phyloP scores from a whole-genome alignment of 139 green algal species.

The Chlorella vulgaris region DNA sequence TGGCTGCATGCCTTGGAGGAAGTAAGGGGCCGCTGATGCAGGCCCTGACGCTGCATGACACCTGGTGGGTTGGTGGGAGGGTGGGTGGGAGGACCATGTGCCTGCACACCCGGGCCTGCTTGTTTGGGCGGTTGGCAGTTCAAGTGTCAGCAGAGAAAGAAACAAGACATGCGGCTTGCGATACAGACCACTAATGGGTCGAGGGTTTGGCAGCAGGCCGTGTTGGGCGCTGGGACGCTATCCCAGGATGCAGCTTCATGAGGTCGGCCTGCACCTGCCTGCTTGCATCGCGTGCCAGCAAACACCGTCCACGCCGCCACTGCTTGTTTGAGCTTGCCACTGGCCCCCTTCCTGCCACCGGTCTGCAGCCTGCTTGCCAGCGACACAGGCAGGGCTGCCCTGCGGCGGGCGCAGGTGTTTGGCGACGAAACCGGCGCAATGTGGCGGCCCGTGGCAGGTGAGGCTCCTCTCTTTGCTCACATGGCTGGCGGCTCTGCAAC shows the following conservation, averaged over 20 bases:
- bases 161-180: too few species aligned
- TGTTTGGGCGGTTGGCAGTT: background rate
- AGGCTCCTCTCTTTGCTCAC: background rate
- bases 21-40: conserved; percentile 28
- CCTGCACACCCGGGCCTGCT: background rate
- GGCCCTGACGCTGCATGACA: conserved; percentile 36
- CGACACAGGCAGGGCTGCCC: conserved; percentile 17
- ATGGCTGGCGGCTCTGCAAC: background rate
- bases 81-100: too few species aligned
- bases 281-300: too few species aligned
- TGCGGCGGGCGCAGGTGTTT: conserved; percentile 47
- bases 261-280: background rate
- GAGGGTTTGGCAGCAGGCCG: too few species aligned
- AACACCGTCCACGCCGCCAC: too few species aligned
- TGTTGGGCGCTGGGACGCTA: too few species aligned
- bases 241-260: background rate
- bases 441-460: conserved; percentile 42
- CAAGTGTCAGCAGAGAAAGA: too few species aligned
- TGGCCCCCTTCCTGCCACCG: background rate
- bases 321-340: too few species aligned
- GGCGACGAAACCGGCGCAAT: conserved; percentile 49
- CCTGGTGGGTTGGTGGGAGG: background rate
- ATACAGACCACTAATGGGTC: too few species aligned
- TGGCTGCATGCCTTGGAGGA: conserved; percentile 27
- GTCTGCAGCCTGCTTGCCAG: conserved; percentile 38